These are phyloP conservation scores for Venturia effusa DNA, from an alignment of 2,329 filamentous ascomycete species.

Conservation along the genomic window DNA sequence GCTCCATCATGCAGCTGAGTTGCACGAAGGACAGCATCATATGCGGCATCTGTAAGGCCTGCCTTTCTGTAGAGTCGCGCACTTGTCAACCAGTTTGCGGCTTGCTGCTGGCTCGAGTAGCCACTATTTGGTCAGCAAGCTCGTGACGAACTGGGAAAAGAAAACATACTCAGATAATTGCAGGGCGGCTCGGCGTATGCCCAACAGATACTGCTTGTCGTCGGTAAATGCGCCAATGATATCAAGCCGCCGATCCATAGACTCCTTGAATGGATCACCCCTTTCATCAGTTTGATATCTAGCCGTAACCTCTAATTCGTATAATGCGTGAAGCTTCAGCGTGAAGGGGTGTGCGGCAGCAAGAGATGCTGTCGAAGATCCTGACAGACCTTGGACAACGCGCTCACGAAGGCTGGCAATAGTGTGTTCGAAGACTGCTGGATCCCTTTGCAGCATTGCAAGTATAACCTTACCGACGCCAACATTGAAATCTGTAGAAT, in stretches of 20 bases:
- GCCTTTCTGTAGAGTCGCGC: constrained; percentile 79
- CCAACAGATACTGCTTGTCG: constrained; percentile 89
- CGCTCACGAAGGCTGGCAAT: constrained; percentile 57
- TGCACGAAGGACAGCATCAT: constrained; percentile 87
- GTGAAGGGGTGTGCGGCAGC: constrained; percentile 60
- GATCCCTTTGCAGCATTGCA: constrained; percentile 44
- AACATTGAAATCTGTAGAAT: constrained; percentile 65
- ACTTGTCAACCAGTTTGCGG: constrained; percentile 73
- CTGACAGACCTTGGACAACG: constrained; percentile 63
- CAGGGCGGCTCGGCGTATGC: constrained; percentile 80
- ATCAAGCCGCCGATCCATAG: constrained; percentile 68
- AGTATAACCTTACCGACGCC: constrained; percentile 60
- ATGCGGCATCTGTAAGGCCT: constrained; percentile 74
- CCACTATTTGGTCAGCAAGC: constrained; percentile 22
- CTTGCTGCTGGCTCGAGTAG: constrained; percentile 64
- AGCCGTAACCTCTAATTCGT: constrained; percentile 61
- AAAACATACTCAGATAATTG: constrained; percentile 54
- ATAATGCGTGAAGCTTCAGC: constrained; percentile 74
- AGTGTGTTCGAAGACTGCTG: constrained; percentile 41
- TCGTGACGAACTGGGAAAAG: neutral
- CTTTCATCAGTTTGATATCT: constrained; percentile 27
- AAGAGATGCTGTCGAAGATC: constrained; percentile 67
- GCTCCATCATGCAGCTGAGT: constrained; percentile 73
- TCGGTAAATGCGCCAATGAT: constrained; percentile 78
- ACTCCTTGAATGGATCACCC: constrained; percentile 30